phyloP scores from a whole-genome alignment of 768 basidiomycete genomes.

The Tubosaeta sp. region DNA sequence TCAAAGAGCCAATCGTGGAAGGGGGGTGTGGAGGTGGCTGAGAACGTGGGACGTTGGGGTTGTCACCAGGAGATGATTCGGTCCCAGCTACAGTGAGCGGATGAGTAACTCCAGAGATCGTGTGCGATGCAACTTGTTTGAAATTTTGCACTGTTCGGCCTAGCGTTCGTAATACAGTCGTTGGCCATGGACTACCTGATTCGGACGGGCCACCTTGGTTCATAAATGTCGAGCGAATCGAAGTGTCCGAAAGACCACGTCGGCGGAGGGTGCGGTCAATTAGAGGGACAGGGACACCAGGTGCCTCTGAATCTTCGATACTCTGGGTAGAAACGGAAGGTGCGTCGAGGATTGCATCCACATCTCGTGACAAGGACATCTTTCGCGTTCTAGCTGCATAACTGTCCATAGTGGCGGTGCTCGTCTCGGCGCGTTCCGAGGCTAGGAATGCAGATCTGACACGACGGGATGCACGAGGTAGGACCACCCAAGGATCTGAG shows the following conservation, averaged over 20 bases:
- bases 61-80: constrained; percentile 2
- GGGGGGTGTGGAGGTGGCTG: constrained; percentile 21
- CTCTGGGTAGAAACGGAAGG: constrained; percentile 22
- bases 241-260: constrained; percentile 87
- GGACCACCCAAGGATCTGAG: constrained; percentile 70
- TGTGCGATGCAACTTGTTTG: constrained; percentile 30
- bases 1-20: constrained; percentile 23
- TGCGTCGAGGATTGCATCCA: constrained; percentile 76
- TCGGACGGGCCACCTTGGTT: constrained; percentile 38
- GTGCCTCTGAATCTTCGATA: constrained; percentile 37
- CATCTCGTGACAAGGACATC: constrained; percentile 51
- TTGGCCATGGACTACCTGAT: constrained; percentile 29
- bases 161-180: constrained; percentile 51
- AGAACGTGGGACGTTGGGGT: constrained; percentile 9
- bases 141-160: constrained; percentile 53
- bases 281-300: constrained; percentile 47
- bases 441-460: constrained; percentile 24
- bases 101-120: constrained; percentile 22
- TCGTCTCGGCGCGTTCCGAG: constrained; percentile 16
- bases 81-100: background rate
- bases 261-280: constrained; percentile 65
- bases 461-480: constrained; percentile 42
- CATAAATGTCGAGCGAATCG: constrained; percentile 82
- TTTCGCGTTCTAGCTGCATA: constrained; percentile 12
- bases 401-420: constrained; percentile 17